phyloP scores from a whole-genome alignment of 2,329 filamentous ascomycete species.

The Stemphylium beticola region DNA sequence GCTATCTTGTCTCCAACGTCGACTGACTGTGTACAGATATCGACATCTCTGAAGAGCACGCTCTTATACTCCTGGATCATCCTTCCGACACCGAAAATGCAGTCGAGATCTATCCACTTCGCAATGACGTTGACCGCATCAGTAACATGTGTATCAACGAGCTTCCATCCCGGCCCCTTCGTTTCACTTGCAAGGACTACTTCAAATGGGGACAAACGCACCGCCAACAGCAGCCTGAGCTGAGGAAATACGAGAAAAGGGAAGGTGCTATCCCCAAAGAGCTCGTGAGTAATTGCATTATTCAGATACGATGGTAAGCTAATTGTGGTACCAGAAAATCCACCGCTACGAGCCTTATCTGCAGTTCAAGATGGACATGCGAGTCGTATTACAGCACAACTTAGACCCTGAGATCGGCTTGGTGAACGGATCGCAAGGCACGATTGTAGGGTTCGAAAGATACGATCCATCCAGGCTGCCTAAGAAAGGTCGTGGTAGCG shows the following conservation, averaged over 20 bases:
- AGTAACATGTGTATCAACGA: constrained; percentile 44
- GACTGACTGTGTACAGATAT: no score
- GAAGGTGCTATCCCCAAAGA: constrained; percentile 7
- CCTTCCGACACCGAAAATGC: constrained; percentile 52
- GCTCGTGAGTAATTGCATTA: constrained; percentile 1
- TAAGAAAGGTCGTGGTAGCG: background rate
- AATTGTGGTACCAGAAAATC: constrained; percentile 34
- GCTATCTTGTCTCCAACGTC: constrained; percentile 4
- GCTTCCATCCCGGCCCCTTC: constrained; percentile 30
- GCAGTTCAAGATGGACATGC: constrained; percentile 59
- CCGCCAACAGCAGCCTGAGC: constrained; percentile 14
- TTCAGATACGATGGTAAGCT: background rate
- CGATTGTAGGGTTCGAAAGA: constrained; percentile 46
- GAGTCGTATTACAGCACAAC: constrained; percentile 62
- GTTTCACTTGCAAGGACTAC: constrained; percentile 49
- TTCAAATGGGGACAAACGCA: constrained; percentile 50
- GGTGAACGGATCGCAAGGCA: constrained; percentile 45
- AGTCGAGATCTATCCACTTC: constrained; percentile 54
- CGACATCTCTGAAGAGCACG: no score
- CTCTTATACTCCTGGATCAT: no score
- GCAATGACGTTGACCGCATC: constrained; percentile 38
- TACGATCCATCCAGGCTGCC: constrained; percentile 40
- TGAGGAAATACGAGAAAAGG: background rate
- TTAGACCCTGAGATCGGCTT: constrained; percentile 45
- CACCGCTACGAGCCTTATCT: constrained; percentile 56